Evolutionary conservation across 202 grass and related monocot genomes (phyloP), one percentile per base, ranked within the genome.

Genomic region (Elaeis oleifera): DNA sequence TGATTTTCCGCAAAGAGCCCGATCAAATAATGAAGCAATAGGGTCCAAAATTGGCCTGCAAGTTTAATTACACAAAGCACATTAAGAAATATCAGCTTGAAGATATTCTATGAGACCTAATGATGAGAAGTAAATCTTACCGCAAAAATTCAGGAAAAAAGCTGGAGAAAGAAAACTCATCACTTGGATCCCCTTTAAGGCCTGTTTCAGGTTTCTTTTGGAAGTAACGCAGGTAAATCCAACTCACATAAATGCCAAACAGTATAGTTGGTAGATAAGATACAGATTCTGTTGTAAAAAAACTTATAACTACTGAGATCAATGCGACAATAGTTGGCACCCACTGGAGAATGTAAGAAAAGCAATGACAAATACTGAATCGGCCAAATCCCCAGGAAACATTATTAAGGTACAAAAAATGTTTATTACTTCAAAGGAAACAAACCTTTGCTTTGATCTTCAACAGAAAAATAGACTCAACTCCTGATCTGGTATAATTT

Each of bases 401-500:
- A 44, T 44, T 44, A 44, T 44, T 13, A 44, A 13, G 0, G 36
- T 44, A 14, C 36, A 9, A 9, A 44, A 44, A 44, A 44, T 44
- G 2, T 13, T 13, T 13, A 44, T 44, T 44, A 13, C 36, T 13
- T 44, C 36, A 44, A 44, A 44, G 9, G 11, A 2, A 56, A 20
- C 51, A 65, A 74, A 90, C 91, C 88, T 94, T 99, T 32, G 94
- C 88, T 84, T 99, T 99, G 26, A 99, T 89, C 80, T 92, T 99
- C 77, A 89, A 89, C 76, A 94, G 79, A 79, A 95, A 25, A 86
- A 87, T 85, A 95, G 89, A 16, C 85, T 85, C 11, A 95, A 77
- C 72, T 99, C 94, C 69, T 87, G 88, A 69, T 94, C 83, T 78
- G 94, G 94, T 82, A 99, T 63, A 29, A 99, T 68, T 39, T 99